Percentiles rank a stretch among this genome's conserved stretches.
Conservation (phyloP, 805 yeast genomes). For the Hemisphaericaspora nanyangensis region DNA sequence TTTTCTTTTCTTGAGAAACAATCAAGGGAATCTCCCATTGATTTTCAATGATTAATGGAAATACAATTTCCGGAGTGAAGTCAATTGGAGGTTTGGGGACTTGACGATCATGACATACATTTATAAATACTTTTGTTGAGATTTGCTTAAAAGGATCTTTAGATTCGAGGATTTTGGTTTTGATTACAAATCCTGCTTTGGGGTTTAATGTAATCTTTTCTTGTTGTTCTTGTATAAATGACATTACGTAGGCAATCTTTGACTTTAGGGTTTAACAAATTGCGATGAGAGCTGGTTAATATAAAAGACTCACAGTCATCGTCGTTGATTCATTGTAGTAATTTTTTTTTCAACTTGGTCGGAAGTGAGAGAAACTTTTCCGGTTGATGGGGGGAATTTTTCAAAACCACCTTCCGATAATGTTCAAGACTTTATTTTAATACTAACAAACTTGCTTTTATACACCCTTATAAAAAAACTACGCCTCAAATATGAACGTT, state of each 20-base stretch:
- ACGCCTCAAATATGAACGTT: constrained; percentile 31
- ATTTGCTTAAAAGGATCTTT: constrained; percentile 18
- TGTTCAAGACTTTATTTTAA: no score
- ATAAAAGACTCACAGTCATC: no score
- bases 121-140: constrained; percentile 68
- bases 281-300: no score
- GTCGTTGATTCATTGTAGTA: no score
- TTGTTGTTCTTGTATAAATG: constrained; percentile 2
- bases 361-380: no score
- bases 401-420: no score
- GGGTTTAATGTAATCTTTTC: constrained; percentile 41
- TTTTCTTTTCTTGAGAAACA: constrained; percentile 54
- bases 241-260: no score
- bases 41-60: constrained; percentile 60
- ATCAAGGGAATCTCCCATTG: constrained; percentile 86
- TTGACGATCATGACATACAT: constrained; percentile 62
- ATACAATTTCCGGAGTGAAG: constrained; percentile 56
- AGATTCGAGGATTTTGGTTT: constrained; percentile 48
- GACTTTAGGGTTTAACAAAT: no score
- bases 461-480: no score
- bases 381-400: no score
- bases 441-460: no score
- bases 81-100: constrained; percentile 59
- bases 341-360: no score
- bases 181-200: constrained; percentile 68